A percentile compares a stretch with the other conserved stretches of the same genome.
Conservation (phyloP, 441 rosid genomes). For the Raphanus hybrid region DNA sequence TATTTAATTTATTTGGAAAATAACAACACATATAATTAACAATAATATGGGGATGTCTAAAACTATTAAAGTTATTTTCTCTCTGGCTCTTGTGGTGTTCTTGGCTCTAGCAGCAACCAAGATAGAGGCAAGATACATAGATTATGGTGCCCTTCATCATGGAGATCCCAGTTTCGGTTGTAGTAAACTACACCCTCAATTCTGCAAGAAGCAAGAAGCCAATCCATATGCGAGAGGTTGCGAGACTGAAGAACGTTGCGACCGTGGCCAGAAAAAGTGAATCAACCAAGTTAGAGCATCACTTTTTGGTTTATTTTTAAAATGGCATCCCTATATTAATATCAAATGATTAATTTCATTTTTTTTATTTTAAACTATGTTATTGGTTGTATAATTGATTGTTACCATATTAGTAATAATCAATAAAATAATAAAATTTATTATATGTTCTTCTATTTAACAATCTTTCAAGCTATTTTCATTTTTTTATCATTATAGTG, state of each 20-base stretch:
- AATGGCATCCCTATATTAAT: neutral
- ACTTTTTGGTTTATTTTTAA: too few species aligned
- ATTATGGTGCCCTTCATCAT: neutral
- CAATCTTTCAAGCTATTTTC: too few species aligned
- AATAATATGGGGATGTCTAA: constrained; percentile 36
- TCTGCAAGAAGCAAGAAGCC: neutral
- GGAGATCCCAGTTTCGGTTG: neutral
- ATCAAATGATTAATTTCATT: neutral
- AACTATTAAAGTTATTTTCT: constrained; percentile 6
- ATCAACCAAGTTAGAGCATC: neutral
- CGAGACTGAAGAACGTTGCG: neutral
- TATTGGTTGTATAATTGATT: too few species aligned
- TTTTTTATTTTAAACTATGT: neutral
- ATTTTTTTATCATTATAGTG: too few species aligned
- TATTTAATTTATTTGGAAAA: constrained; percentile 16
- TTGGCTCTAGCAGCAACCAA: constrained; percentile 29
- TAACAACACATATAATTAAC: neutral
- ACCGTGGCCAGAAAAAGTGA: neutral
- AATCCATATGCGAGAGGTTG: constrained; percentile 21
- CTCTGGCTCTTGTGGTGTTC: constrained; percentile 8
- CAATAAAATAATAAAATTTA: neutral
- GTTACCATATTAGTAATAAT: neutral
- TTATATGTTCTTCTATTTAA: too few species aligned
- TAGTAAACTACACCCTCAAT: neutral
- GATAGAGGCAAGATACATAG: neutral